A percentile compares a stretch with the other conserved stretches of the same genome.
These are phyloP conservation scores for Turritis glabra DNA, from an alignment of 345 rosid species.

Conservation along the genomic window DNA sequence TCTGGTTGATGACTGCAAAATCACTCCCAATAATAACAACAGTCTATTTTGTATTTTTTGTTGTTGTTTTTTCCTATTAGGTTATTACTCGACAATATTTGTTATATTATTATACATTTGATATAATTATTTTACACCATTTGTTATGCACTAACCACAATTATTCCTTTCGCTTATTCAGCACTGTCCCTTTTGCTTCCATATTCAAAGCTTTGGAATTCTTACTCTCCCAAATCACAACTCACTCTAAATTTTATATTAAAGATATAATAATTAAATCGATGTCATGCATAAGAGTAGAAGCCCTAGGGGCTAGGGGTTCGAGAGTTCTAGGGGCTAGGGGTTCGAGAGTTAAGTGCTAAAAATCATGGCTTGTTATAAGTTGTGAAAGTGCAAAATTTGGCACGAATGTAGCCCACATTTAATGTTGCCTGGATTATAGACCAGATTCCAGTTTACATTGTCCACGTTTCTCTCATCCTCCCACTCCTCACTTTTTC, in stretches of 20 bases:
- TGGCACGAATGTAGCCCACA: background rate
- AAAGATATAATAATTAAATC: background rate
- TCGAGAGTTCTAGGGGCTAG: too few species aligned
- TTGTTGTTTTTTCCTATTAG: too few species aligned
- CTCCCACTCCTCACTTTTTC: background rate
- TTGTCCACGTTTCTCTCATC: conserved; percentile 10
- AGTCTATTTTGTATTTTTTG: too few species aligned
- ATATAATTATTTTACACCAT: too few species aligned
- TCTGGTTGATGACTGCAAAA: too few species aligned
- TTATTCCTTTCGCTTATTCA: too few species aligned
- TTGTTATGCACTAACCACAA: too few species aligned
- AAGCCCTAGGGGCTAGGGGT: too few species aligned
- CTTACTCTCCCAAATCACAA: background rate
- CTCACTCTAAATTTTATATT: background rate
- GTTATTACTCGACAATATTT: too few species aligned
- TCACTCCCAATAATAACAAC: too few species aligned
- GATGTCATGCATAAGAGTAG: background rate
- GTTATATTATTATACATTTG: too few species aligned
- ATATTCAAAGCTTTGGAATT: background rate
- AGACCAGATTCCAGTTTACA: conserved; percentile 10
- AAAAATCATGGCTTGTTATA: background rate
- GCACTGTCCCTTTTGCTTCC: too few species aligned
- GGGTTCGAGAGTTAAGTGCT: background rate
- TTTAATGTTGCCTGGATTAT: background rate
- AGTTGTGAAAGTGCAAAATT: background rate